Evolutionary conservation across 257 asterid genomes (phyloP).

Genomic region (Lithospermum erythrorhizon): DNA sequence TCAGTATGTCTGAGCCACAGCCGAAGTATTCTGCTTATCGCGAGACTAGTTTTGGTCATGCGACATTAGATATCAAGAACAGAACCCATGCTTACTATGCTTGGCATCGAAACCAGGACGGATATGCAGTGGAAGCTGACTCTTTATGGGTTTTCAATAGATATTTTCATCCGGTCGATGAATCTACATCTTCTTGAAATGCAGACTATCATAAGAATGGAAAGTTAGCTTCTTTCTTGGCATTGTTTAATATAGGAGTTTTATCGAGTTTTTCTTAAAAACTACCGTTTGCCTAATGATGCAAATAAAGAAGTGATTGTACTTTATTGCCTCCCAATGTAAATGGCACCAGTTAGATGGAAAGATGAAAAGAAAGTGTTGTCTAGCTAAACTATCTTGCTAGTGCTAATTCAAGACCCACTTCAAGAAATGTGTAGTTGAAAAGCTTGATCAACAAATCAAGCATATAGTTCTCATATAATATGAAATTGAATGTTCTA

Average conservation of each 20-base stretch:
- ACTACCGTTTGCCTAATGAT: neutral
- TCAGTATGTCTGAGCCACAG: slow-evolving; percentile 84
- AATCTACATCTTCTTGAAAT: slow-evolving; percentile 27
- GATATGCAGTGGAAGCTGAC: slow-evolving; percentile 61
- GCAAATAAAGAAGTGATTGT: neutral
- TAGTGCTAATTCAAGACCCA: neutral
- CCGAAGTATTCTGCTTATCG: slow-evolving; percentile 77
- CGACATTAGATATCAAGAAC: slow-evolving; percentile 56
- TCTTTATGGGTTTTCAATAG: slow-evolving; percentile 65
- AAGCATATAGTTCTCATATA: too few species aligned
- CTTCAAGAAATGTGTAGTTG: neutral
- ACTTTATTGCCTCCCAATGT: neutral
- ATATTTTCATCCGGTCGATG: slow-evolving; percentile 46
- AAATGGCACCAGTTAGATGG: neutral
- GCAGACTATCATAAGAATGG: too few species aligned
- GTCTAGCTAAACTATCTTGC: neutral
- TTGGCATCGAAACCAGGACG: slow-evolving; percentile 87
- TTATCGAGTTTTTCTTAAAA: too few species aligned
- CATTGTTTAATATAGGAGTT: too few species aligned
- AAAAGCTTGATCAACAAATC: neutral
- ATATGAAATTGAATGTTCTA: too few species aligned
- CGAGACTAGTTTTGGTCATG: slow-evolving; percentile 96
- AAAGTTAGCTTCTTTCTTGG: too few species aligned
- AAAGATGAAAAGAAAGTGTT: neutral
- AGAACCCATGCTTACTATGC: slow-evolving; percentile 62